Base-by-base conservation (phyloP, 805 yeast genomes). In the Yamadazyma nakazawae region DNA sequence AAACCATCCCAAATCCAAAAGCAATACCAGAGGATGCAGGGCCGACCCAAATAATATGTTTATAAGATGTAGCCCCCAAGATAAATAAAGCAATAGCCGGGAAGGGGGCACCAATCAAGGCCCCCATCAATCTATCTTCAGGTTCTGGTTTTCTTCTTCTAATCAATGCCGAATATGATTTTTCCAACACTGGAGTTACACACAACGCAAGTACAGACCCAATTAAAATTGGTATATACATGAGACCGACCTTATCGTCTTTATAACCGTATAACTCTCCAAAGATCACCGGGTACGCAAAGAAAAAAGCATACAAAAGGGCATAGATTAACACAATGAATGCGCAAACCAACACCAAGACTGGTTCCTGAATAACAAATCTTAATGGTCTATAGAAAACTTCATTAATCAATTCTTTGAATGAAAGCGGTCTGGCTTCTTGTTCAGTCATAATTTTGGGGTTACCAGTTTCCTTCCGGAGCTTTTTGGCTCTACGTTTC, bases 221-320 rank as follows among this genome's bases (percentile, higher is more conserved):
- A 49, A 90, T 88, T 53, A 90, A 69, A 58, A 90, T 90, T 19
- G 97, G 96, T 58, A 90, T 85, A 56, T 87, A 78, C 96, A 91
- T 88, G 56, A 90, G 70, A 31, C 97, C 97, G 54, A 86, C 81
- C 43, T 75, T 73, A 56, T 88, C 87, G 64, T 88, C 96, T 54
- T 83, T 75, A 66, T 74, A 89, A 40, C 82, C 88, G 59, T 90
- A 87, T 45, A 89, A 74, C 46, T 82, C 85, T 46, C 75, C 78
- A 64, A 90, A 90, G 43, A 90, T 88, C 44, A 85, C 96, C 4
- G 97, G 97, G 68, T 86, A 90, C 0, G 97, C 97, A 69, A 89
- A 90, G 81, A 90, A 90, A 74, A 90, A 90, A 11, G 96, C 96
- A 60, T 90, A 90, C 43, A 90, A 74, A 62, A 90, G 74, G n/a